These are phyloP conservation scores for Rhynchospora breviuscula DNA, from an alignment of 176 grass and related monocot genomes.

Conservation along the genomic window DNA sequence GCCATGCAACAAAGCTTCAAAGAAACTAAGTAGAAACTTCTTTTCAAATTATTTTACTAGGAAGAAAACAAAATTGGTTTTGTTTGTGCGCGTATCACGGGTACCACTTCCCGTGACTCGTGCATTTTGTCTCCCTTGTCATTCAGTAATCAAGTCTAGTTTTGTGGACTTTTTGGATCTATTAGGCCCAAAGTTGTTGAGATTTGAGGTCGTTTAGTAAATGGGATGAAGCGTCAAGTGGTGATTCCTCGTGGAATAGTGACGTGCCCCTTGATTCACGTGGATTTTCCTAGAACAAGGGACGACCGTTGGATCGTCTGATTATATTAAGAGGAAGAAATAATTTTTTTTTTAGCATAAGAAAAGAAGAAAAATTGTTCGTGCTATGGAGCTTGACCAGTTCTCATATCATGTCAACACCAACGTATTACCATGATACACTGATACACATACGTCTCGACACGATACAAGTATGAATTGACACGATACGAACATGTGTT, in stretches of 20 bases:
- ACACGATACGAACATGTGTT: too few relatives aligned
- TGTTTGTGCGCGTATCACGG: constrained; percentile 33
- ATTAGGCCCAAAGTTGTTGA: neutral
- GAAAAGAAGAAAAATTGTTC: too few relatives aligned
- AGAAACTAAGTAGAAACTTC: neutral
- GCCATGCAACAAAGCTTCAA: neutral
- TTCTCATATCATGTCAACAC: too few relatives aligned
- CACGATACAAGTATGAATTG: too few relatives aligned
- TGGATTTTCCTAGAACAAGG: neutral
- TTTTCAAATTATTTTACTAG: neutral
- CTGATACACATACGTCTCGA: too few relatives aligned
- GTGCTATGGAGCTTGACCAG: too few relatives aligned
- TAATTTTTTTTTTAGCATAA: neutral
- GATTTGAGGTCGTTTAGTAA: neutral
- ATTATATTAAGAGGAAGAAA: neutral
- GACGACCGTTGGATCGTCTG: neutral
- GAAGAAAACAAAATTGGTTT: neutral
- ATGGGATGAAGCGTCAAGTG: neutral
- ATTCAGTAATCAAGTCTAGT: constrained; percentile 9
- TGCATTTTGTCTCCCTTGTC: constrained; percentile 48
- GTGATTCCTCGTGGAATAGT: neutral
- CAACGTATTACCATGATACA: too few relatives aligned
- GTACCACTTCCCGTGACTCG: constrained; percentile 42
- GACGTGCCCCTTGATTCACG: neutral
- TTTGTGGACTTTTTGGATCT: constrained; percentile 25